Percentiles rank a stretch among this genome's conserved stretches.
Conservation (phyloP, 1,139 yeast genomes). For the Blastobotrys arbuscula region DNA sequence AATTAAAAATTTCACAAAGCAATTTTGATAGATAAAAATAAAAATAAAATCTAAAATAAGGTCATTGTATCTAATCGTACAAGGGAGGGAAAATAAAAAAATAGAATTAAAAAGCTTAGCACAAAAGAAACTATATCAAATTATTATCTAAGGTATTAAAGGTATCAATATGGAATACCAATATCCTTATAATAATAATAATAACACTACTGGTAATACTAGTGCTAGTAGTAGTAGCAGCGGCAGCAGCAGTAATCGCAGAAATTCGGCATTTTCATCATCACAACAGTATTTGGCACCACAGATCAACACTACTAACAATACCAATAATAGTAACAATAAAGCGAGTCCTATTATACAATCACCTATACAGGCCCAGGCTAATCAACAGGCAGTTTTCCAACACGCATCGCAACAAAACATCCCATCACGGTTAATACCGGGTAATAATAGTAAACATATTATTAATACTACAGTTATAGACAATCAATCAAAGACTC, state of each 20-base stretch:
- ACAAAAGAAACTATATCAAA: too few relatives aligned
- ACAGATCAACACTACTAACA: background rate
- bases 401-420: constrained; percentile 9
- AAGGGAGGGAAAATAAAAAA: too few relatives aligned
- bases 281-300: background rate
- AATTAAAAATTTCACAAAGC: too few relatives aligned
- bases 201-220: background rate
- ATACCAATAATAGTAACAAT: background rate
- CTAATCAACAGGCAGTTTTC: constrained; percentile 4
- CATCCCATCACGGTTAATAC: constrained; percentile 9
- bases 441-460: constrained; percentile 1
- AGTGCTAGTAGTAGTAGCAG: background rate
- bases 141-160: too few relatives aligned
- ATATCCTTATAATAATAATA: background rate
- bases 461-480: background rate
- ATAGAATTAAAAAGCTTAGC: too few relatives aligned
- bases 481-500: background rate
- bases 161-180: too few relatives aligned
- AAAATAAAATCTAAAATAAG: too few relatives aligned
- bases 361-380: constrained; percentile 2
- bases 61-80: too few relatives aligned
- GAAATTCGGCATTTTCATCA: background rate
- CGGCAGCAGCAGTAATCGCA: background rate
- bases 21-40: too few relatives aligned
- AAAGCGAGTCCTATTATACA: background rate